Evolutionary conservation across 2,329 filamentous ascomycete genomes (phyloP).

Genomic region (Dryadomyces quercus-mongolicae): DNA sequence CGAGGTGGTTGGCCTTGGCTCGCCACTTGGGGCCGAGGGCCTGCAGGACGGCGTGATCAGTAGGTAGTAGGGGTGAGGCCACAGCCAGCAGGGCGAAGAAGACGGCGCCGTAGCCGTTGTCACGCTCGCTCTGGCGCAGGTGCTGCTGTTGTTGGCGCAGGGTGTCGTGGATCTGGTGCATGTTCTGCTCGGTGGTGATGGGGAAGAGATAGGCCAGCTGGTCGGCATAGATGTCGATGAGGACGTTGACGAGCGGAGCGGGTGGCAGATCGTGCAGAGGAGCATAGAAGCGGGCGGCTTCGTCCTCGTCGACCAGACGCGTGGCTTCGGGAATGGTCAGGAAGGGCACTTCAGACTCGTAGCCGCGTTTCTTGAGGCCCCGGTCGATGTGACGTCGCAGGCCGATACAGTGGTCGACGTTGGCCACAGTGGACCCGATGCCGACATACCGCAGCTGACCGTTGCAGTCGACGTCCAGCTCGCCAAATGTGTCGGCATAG

Average conservation of each 20-base stretch:
- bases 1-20: not conserved
- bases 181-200: not conserved
- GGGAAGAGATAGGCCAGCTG: not conserved
- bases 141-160: not conserved
- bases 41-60: not conserved
- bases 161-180: not conserved
- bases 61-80: not conserved
- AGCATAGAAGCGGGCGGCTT: not conserved
- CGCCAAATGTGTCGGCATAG: not conserved
- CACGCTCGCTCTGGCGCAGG: not conserved
- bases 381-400: not conserved
- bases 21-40: not conserved
- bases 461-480: not conserved
- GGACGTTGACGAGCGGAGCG: not conserved
- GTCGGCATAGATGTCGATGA: not conserved
- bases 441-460: not conserved
- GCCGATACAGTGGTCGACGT: not conserved
- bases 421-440: not conserved
- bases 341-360: not conserved
- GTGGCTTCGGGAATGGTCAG: not conserved
- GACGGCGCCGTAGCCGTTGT: not conserved
- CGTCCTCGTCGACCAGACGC: not conserved
- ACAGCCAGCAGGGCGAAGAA: not conserved
- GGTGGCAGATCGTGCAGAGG: not conserved
- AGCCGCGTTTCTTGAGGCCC: not conserved